A percentile compares a stretch with the other conserved stretches of the same genome.
Conservation (phyloP, 108 stramenopile genomes). For the Stephanodiscus minutulus region DNA sequence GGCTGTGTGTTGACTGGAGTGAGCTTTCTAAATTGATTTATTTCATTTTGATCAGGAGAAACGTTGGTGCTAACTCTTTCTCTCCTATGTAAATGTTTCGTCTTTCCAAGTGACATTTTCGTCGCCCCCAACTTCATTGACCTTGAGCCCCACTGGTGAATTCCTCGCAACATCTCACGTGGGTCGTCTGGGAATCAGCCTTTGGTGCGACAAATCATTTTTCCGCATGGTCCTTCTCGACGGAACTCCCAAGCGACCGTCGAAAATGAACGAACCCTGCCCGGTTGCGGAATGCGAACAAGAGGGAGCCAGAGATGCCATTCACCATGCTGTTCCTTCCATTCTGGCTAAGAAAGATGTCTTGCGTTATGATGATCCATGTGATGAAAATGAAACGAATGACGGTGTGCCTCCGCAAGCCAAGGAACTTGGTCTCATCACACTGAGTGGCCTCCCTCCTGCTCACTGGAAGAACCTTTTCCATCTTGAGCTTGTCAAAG, state of each 20-base stretch:
- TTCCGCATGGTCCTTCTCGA: constrained; percentile 87
- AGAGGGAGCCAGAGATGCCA: constrained; percentile 47
- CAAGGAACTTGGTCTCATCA: constrained; percentile 79
- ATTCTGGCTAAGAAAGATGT: constrained; percentile 7
- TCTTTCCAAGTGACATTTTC: constrained; percentile 67
- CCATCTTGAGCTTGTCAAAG: constrained; percentile 94
- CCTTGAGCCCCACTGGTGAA: constrained; percentile 95
- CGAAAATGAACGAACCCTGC: constrained; percentile 86
- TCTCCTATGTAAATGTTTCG: background rate
- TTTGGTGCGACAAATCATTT: constrained; percentile 95
- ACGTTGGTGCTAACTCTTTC: background rate
- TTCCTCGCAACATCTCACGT: constrained; percentile 92
- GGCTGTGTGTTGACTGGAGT: constrained; percentile 92
- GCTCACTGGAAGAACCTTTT: constrained; percentile 97
- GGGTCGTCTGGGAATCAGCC: constrained; percentile 79
- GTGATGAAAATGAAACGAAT: constrained; percentile 45
- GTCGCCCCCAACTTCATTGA: constrained; percentile 81
- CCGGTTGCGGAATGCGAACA: constrained; percentile 76
- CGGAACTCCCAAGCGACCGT: constrained; percentile 65
- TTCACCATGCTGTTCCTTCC: constrained; percentile 14
- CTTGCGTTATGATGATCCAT: constrained; percentile 7
- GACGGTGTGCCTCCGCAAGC: constrained; percentile 34
- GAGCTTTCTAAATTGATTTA: background rate
- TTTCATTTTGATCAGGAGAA: background rate
- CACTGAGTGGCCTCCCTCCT: constrained; percentile 87